phyloP scores from a whole-genome alignment of 768 basidiomycete genomes.

The Lentinula boryana region DNA sequence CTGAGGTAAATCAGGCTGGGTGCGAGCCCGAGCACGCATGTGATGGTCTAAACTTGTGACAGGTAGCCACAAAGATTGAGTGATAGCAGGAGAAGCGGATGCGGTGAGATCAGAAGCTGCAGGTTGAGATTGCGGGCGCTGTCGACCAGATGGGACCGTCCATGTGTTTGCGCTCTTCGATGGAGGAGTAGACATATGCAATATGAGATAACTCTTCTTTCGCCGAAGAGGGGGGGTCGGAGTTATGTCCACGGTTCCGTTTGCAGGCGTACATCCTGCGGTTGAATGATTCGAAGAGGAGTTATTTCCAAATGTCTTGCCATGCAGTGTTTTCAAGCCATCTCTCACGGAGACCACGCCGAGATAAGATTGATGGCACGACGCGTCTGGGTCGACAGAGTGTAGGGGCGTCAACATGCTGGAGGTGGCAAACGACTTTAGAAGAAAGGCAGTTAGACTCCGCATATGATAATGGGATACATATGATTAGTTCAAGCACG shows the following conservation, averaged over 20 bases:
- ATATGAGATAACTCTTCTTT: conserved; percentile 1
- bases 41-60: not conserved
- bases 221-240: not conserved
- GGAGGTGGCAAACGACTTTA: not conserved
- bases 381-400: not conserved
- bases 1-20: not conserved
- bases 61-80: not conserved
- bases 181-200: conserved; percentile 1
- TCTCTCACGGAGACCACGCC: not conserved
- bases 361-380: not conserved
- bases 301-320: not conserved
- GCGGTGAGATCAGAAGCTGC: not conserved
- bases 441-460: not conserved
- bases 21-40: not conserved
- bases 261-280: not conserved
- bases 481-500: not conserved
- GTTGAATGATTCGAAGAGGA: not conserved
- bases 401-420: not conserved
- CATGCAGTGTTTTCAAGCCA: not conserved
- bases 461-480: not conserved
- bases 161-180: not conserved
- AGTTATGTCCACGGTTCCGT: not conserved
- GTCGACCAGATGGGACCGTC: not conserved
- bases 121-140: conserved; percentile 1
- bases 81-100: not conserved